Conservation (phyloP, 805 yeast genomes). For the Ogataea methanolica region DNA sequence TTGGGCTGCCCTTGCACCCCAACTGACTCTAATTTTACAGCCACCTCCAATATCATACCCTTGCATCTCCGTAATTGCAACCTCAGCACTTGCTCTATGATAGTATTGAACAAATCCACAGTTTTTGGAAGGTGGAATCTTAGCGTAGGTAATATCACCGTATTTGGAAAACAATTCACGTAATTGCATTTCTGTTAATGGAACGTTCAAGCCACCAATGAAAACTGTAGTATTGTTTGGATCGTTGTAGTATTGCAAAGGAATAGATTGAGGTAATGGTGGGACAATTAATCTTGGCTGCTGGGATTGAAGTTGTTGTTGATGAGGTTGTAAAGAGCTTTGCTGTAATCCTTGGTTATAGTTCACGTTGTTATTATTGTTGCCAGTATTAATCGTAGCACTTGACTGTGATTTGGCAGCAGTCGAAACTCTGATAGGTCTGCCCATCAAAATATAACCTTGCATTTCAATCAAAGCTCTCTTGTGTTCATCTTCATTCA, state of each 20-base stretch:
- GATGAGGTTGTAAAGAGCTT: constrained; percentile 14
- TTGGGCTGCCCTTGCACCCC: constrained; percentile 69
- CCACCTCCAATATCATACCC: constrained; percentile 79
- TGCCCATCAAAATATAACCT: constrained; percentile 63
- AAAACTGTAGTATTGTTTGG: constrained; percentile 73
- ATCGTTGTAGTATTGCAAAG: constrained; percentile 65
- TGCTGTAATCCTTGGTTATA: constrained; percentile 5
- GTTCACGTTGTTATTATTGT: background rate
- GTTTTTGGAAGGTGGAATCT: constrained; percentile 68
- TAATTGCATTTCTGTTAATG: constrained; percentile 58
- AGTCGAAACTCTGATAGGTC: constrained; percentile 74
- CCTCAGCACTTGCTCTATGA: constrained; percentile 76
- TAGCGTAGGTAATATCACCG: constrained; percentile 73
- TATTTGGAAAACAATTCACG: constrained; percentile 56
- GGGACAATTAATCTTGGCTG: constrained; percentile 16
- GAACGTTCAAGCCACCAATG: constrained; percentile 65
- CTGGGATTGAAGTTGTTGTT: constrained; percentile 30
- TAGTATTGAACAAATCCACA: constrained; percentile 87
- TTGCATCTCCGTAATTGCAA: constrained; percentile 82
- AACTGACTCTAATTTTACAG: constrained; percentile 73
- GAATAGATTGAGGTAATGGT: constrained; percentile 36
- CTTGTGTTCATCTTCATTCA: constrained; percentile 60
- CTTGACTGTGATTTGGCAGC: constrained; percentile 39
- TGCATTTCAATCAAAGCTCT: constrained; percentile 78
- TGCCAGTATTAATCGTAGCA: background rate